phyloP scores from a whole-genome alignment of 129 eudicot species.

The Artemisia annua region DNA sequence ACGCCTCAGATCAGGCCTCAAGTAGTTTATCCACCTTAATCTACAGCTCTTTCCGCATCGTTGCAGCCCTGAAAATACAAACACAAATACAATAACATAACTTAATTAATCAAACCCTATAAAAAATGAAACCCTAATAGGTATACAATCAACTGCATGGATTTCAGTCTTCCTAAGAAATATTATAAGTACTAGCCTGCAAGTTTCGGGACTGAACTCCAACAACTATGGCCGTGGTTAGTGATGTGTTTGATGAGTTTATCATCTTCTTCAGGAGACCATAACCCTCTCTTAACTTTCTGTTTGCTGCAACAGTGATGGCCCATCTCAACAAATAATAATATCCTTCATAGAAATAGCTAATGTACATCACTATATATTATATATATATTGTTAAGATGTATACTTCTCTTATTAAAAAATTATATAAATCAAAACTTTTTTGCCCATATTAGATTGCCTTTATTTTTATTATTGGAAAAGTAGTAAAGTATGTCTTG shows the following conservation, averaged over 20 bases:
- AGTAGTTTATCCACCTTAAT: constrained; percentile 60
- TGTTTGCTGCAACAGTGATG: constrained; percentile 94
- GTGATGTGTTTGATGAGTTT: constrained; percentile 69
- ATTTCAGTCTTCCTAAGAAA: neutral
- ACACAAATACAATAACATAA: constrained; percentile 12
- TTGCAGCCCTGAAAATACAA: constrained; percentile 49
- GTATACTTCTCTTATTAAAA: constrained; percentile 16
- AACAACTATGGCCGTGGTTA: constrained; percentile 85
- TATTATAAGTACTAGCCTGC: constrained; percentile 46
- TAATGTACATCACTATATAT: constrained; percentile 27
- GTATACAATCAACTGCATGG: neutral
- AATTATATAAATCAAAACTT: neutral
- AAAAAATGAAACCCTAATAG: neutral
- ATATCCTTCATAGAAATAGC: constrained; percentile 20
- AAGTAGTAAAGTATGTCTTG: constrained; percentile 29
- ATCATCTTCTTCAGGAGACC: constrained; percentile 93
- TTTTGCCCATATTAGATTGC: constrained; percentile 8
- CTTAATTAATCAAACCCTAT: neutral
- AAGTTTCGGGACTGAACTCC: constrained; percentile 92
- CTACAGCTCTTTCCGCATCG: constrained; percentile 83
- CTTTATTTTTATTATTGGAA: constrained; percentile 17
- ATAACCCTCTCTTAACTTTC: constrained; percentile 80
- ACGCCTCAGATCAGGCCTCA: constrained; percentile 82
- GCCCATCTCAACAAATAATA: constrained; percentile 48
- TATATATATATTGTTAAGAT: constrained; percentile 22